Evolutionary conservation across 1,284 basidiomycete genomes (phyloP).

Genomic region (Tilletia horrida): DNA sequence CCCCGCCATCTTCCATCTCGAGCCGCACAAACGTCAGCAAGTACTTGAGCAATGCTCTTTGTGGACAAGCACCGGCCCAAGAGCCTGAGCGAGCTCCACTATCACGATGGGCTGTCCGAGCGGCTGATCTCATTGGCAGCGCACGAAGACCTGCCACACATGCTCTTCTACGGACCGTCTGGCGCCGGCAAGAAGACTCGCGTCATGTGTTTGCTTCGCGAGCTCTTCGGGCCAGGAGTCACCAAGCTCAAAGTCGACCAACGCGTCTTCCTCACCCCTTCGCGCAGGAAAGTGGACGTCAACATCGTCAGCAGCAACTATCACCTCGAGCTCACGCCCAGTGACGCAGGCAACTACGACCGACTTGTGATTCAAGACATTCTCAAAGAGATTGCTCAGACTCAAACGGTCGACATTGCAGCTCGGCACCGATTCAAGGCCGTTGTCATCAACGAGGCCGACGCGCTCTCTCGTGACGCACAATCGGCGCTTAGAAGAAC

Average conservation of each 20-base stretch:
- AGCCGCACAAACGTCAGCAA: no score
- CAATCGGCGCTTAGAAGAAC: constrained; percentile 94
- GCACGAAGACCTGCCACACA: constrained; percentile 81
- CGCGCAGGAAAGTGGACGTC: constrained; percentile 89
- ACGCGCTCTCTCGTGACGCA: constrained; percentile 87
- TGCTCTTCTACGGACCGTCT: constrained; percentile 95
- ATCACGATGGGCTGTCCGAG: constrained; percentile 76
- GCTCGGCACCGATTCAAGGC: constrained; percentile 97
- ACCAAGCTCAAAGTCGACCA: constrained; percentile 99
- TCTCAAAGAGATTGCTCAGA: constrained; percentile 97
- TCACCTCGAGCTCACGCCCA: constrained; percentile 96
- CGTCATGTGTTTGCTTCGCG: constrained; percentile 72
- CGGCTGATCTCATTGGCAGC: constrained; percentile 69
- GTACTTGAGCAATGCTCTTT: constrained; percentile 45
- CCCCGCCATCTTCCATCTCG: no score
- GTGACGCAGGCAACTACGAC: constrained; percentile 94
- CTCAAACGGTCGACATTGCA: constrained; percentile 92
- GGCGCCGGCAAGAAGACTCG: constrained; percentile 98
- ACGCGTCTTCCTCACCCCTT: constrained; percentile 89
- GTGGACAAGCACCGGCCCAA: constrained; percentile 75
- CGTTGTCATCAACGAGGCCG: constrained; percentile 98
- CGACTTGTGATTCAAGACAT: constrained; percentile 94
- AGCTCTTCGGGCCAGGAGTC: constrained; percentile 85
- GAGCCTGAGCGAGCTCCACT: constrained; percentile 78
- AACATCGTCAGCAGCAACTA: constrained; percentile 89